phyloP scores from a whole-genome alignment of 176 grass and related monocot species.

The Oropetium thomaeum region DNA sequence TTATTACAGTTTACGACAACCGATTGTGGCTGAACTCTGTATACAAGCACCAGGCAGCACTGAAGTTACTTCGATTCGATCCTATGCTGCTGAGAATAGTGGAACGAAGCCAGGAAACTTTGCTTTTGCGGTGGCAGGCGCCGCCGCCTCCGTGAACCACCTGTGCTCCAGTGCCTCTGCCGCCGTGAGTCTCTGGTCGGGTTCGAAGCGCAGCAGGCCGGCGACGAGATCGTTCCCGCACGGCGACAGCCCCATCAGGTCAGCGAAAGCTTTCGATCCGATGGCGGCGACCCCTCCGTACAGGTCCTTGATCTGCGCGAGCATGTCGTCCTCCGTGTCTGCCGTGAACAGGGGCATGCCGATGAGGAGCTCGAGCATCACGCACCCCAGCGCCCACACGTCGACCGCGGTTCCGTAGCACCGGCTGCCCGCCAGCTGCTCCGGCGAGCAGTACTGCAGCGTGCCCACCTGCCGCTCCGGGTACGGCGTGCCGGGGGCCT shows the following conservation, averaged over 20 bases:
- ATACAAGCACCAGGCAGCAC: background rate
- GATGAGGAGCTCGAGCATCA: conserved; percentile 4
- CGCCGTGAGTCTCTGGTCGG: conserved; percentile 1
- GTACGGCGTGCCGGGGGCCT: background rate
- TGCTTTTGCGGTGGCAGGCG: background rate
- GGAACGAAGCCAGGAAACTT: background rate
- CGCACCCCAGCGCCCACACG: conserved; percentile 16
- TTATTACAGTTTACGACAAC: background rate
- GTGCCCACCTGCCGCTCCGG: background rate
- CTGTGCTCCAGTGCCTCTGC: background rate
- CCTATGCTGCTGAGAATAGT: background rate
- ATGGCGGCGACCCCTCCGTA: background rate
- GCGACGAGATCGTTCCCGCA: conserved; percentile 18
- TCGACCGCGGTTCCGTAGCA: background rate
- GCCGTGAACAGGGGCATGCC: conserved; percentile 21
- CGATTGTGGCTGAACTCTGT: background rate
- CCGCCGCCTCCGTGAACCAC: background rate
- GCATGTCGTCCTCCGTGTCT: background rate
- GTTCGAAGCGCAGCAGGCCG: conserved; percentile 30
- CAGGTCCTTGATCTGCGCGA: background rate
- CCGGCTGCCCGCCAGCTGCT: background rate
- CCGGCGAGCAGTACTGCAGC: background rate
- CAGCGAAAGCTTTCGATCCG: background rate
- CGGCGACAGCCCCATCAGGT: background rate
- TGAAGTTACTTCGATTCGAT: background rate